Evolutionary conservation across 2,329 filamentous ascomycete species (phyloP), one percentile per base, ranked within the genome.

Genomic region (Fusarium coffeatum): DNA sequence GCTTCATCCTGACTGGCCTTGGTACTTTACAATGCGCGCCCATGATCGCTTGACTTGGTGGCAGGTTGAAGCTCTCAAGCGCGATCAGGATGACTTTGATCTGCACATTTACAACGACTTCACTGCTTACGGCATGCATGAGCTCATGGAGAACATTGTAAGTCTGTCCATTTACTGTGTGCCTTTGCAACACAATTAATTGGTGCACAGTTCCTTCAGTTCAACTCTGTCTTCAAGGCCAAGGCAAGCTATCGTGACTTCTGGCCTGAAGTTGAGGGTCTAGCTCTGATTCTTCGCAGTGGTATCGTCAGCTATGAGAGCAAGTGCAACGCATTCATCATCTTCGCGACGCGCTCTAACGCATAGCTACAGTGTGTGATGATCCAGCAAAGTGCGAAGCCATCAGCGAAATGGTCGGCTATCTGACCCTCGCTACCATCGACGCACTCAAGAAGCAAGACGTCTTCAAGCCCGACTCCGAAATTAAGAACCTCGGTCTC

Each of bases 101-200:
- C 81, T 85, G 79, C 75, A 83, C 68, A 79, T 79, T 4, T 83
- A 78, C 71, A 85, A 84, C 54, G 80, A 84, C 63, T 80, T 80
- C 48, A 69, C 54, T 8, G 74, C 61, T 6, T 84, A 82, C 46
- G 83, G 83, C 2, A 54, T 74, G 10, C 43, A 85, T 1, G 82
- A 86, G 73, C 67, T 82, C 0, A 25, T 84, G 7, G 76, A 85
- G 69, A 85, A 85, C 54, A 54, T 71, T 4, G 72, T 70, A 48
- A 56, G 62, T 61, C 78, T 6, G 18, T 12, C 18, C 2, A 2
- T 3, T 8, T 16, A 2, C 6, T 8, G 7, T 3, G 6, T 5
- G 2, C 5, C 16, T 4, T 22, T 6, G 12, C 25, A 4, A 0
- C 3, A 18, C 22, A 15, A 34, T 20, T 47, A 1, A 60, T 11